A percentile compares a stretch with the other conserved stretches of the same genome.
These are phyloP conservation scores for Salicornia ramosissima DNA, from an alignment of 148 eudicot species.

Conservation along the genomic window DNA sequence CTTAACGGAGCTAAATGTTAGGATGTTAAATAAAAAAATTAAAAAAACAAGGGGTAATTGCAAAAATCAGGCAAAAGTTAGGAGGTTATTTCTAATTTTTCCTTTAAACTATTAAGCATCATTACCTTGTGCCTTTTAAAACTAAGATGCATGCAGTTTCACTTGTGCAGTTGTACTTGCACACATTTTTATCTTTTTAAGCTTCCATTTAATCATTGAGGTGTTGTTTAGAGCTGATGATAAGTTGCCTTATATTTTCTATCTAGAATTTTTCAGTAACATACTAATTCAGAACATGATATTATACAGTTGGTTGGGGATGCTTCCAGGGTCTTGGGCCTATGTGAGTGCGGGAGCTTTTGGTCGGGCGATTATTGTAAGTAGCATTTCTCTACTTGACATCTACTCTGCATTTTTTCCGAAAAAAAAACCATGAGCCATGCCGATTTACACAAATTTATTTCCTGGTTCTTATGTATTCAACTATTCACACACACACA, in stretches of 20 bases:
- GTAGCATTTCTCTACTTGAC: slow-evolving; percentile 23
- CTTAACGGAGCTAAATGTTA: no score
- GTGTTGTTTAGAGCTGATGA: neutral
- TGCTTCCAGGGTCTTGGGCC: slow-evolving; percentile 98
- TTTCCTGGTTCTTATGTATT: neutral
- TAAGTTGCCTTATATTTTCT: neutral
- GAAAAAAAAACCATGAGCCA: neutral
- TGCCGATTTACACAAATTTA: neutral
- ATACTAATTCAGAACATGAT: slow-evolving; percentile 4
- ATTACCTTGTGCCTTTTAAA: no score
- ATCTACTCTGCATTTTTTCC: neutral
- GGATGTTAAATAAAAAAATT: no score
- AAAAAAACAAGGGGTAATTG: no score
- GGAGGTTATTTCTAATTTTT: no score
- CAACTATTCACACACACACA: no score
- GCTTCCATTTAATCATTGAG: neutral
- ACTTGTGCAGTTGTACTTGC: slow-evolving; percentile 11
- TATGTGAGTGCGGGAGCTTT: slow-evolving; percentile 99
- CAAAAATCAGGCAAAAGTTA: no score
- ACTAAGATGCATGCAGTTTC: no score
- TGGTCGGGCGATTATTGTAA: slow-evolving; percentile 93
- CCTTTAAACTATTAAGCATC: no score
- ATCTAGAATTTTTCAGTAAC: neutral
- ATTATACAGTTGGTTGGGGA: slow-evolving; percentile 90
- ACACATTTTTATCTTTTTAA: neutral